These are phyloP conservation scores for Vinca minor DNA, from an alignment of 257 asterid genomes.

Conservation along the genomic window DNA sequence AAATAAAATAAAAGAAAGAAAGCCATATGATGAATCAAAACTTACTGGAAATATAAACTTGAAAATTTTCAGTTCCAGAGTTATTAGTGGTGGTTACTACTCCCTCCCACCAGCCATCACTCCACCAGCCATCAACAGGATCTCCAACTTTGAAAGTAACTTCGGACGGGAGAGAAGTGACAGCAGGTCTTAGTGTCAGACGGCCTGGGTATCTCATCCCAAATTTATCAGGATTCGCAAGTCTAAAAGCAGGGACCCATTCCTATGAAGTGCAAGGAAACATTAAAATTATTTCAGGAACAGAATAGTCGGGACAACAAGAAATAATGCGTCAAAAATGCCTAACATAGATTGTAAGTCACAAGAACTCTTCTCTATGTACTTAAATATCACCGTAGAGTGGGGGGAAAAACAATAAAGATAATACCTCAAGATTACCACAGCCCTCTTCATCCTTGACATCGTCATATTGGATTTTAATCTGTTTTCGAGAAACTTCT, in stretches of 20 bases:
- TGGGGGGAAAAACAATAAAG: not conserved
- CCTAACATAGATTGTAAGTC: not conserved
- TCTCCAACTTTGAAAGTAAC: constrained; percentile 51
- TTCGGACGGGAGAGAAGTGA: constrained; percentile 25
- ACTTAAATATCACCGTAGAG: not conserved
- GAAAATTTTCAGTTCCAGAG: constrained; percentile 35
- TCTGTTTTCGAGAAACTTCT: constrained; percentile 55
- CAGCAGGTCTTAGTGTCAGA: constrained; percentile 60
- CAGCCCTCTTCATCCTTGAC: constrained; percentile 61
- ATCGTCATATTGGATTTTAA: constrained; percentile 66
- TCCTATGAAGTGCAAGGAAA: constrained; percentile 40
- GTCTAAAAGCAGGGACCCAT: constrained; percentile 66
- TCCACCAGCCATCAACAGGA: constrained; percentile 94
- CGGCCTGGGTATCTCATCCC: constrained; percentile 71
- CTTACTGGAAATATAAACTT: constrained; percentile 75
- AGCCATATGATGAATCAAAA: not conserved
- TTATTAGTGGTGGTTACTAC: constrained; percentile 36
- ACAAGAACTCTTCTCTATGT: not conserved
- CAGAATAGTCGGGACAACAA: not conserved
- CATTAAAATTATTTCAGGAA: constrained; percentile 1
- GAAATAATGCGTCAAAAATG: not conserved
- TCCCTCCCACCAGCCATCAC: constrained; percentile 99
- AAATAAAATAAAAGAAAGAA: not conserved
- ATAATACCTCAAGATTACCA: constrained; percentile 65
- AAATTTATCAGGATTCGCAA: constrained; percentile 72